These are phyloP conservation scores for Chlorella vulgaris DNA, from an alignment of 139 green algal species.

Conservation along the genomic window DNA sequence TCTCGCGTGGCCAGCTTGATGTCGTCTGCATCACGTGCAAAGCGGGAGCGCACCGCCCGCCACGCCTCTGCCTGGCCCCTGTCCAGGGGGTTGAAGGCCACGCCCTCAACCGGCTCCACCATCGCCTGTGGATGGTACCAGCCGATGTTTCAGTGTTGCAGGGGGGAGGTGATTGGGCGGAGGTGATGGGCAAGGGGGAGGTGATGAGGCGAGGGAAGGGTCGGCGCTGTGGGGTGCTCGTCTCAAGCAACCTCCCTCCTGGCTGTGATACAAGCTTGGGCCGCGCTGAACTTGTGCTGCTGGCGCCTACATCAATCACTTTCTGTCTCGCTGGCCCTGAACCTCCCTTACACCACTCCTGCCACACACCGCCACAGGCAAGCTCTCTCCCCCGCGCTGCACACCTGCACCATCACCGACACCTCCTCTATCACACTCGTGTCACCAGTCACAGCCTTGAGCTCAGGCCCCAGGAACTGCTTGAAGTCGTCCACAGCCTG, in stretches of 20 bases:
- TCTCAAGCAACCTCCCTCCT: too few species aligned
- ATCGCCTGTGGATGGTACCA: constrained; percentile 3
- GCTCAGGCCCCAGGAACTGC: constrained; percentile 91
- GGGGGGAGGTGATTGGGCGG: background rate
- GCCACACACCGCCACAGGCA: background rate
- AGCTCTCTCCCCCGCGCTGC: background rate
- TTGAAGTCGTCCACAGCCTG: constrained; percentile 88
- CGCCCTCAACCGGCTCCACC: constrained; percentile 21
- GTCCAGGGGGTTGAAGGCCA: constrained; percentile 79
- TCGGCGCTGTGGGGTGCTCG: too few species aligned
- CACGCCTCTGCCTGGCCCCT: constrained; percentile 62
- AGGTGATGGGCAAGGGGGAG: background rate
- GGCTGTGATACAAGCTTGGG: too few species aligned
- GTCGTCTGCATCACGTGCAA: constrained; percentile 79
- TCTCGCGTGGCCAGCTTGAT: constrained; percentile 57
- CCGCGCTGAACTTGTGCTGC: too few species aligned
- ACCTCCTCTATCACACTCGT: constrained; percentile 60
- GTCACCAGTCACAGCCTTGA: constrained; percentile 90
- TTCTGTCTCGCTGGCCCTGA: background rate
- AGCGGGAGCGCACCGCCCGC: constrained; percentile 65
- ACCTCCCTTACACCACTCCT: background rate
- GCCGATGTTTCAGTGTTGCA: background rate
- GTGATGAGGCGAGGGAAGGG: background rate
- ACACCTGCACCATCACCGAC: constrained; percentile 81
- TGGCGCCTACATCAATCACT: too few species aligned